Evolutionary conservation across 371 early-diverging fungal genomes (phyloP).

Genomic region (Aphelidium insulamus): DNA sequence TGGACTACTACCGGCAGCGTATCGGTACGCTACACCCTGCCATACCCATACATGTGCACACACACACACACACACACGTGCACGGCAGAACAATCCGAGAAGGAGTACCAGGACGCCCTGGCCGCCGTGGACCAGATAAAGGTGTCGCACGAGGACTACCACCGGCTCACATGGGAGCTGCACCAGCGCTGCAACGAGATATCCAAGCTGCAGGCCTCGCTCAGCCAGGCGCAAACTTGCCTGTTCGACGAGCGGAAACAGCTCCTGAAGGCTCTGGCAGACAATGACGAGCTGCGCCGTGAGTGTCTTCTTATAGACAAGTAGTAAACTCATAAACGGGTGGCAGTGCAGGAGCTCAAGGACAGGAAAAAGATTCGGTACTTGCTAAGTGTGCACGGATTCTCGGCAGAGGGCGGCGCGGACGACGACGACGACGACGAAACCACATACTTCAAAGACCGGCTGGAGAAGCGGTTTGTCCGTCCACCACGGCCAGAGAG

Average conservation of each 20-base stretch:
- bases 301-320: background rate
- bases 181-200: conserved; percentile 12
- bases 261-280: conserved; percentile 16
- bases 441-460: conserved; percentile 16
- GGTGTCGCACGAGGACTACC: conserved; percentile 17
- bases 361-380: conserved; percentile 27
- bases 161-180: conserved; percentile 17
- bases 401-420: background rate
- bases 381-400: conserved; percentile 10
- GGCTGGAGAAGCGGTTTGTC: background rate
- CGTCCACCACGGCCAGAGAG: no score
- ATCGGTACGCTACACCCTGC: conserved; percentile 3
- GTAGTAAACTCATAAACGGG: background rate
- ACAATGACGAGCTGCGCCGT: conserved; percentile 24
- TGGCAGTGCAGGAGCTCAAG: conserved; percentile 27
- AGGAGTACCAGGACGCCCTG: conserved; percentile 12
- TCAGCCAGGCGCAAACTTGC: conserved; percentile 15
- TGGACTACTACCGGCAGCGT: conserved; percentile 11
- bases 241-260: conserved; percentile 21
- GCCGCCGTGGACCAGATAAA: conserved; percentile 10
- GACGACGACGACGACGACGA: conserved; percentile 10
- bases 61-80: background rate
- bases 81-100: conserved; percentile 8
- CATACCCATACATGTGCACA: background rate
- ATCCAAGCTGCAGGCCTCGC: conserved; percentile 12